Base-by-base conservation (phyloP, 2,329 filamentous ascomycete genomes). In the Penicillium thymicola region DNA sequence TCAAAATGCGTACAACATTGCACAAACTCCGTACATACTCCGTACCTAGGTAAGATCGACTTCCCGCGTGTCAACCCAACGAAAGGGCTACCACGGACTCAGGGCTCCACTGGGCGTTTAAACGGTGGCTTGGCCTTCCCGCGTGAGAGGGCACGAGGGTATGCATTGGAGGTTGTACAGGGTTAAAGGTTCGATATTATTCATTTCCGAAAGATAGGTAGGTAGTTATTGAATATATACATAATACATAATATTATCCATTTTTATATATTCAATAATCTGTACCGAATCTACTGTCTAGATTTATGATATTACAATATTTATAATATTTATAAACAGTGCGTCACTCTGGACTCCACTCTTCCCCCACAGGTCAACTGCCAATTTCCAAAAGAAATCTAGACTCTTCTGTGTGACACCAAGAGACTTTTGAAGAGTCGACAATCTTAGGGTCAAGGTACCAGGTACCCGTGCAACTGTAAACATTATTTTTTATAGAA, bases 21-120 rank as follows among this genome's bases (percentile, higher is more conserved):
- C 10, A 28, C 21, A 21, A 3, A 21, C 21, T 21, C 21, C 21
- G 27, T 28, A 28, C 21, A 21, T 21, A 21, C 21, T 21, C 21
- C 21, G 27, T 30, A 30, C 28, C 10, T 11, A 32, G 11, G 30
- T 65, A 61, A 62, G 58, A 63, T 64, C 41, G 58, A 54, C 60
- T 60, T 61, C 56, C 61, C 61, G 61, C 56, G 63, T 64, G 62
- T 65, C 61, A 62, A 59, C 44, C 53, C 50, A 58, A 51, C 41
- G 44, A 59, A 38, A 44, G 42, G 45, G 13, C 30, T 37, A 44
- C 47, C 28, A 32, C 32, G 28, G 37, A n/a, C 44, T 44, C 23
- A 50, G 36, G 55, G 53, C 46, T 57, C 63, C 63, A 65, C 63
- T 38, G 58, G 61, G 62, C 61, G 59, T 56, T 56, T 60, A 65